phyloP scores from a whole-genome alignment of 2,329 filamentous ascomycete species.

The Colletotrichum eremochloae region DNA sequence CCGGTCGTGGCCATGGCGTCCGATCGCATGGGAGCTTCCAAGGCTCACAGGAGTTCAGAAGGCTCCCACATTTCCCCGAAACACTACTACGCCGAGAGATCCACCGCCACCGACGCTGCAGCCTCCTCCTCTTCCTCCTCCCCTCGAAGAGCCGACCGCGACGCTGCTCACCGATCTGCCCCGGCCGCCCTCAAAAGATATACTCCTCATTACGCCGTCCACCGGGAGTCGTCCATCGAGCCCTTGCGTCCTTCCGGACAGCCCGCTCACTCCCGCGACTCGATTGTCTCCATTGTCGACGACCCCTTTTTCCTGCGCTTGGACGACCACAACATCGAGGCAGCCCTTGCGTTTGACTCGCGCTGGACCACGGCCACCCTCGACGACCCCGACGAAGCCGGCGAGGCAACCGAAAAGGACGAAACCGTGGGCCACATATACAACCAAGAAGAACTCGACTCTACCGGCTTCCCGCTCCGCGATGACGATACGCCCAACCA shows the following conservation, averaged over 20 bases:
- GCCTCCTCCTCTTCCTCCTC: constrained; percentile 26
- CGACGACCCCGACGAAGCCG: constrained; percentile 44
- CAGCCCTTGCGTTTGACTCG: constrained; percentile 47
- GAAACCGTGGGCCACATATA: constrained; percentile 41
- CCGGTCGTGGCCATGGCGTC: constrained; percentile 42
- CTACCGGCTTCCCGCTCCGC: constrained; percentile 44
- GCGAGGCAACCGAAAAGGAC: constrained; percentile 42
- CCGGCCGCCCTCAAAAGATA: constrained; percentile 41
- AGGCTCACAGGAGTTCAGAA: constrained; percentile 45
- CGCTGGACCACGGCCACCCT: constrained; percentile 43
- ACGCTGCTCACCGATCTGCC: constrained; percentile 43
- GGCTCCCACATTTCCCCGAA: constrained; percentile 39
- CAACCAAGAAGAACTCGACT: constrained; percentile 21
- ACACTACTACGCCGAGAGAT: constrained; percentile 23
- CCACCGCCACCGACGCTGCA: constrained; percentile 22
- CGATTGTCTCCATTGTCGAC: constrained; percentile 66
- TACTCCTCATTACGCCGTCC: constrained; percentile 39
- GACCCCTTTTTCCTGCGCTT: constrained; percentile 68
- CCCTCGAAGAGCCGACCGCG: constrained; percentile 39
- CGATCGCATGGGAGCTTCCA: constrained; percentile 41
- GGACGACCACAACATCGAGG: constrained; percentile 52
- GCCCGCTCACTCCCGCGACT: constrained; percentile 57
- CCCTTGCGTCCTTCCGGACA: constrained; percentile 47
- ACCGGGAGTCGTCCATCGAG: constrained; percentile 42
- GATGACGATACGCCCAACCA: constrained; percentile 56